Conservation (phyloP, 257 asterid species). For the Fraxinus americana region DNA sequence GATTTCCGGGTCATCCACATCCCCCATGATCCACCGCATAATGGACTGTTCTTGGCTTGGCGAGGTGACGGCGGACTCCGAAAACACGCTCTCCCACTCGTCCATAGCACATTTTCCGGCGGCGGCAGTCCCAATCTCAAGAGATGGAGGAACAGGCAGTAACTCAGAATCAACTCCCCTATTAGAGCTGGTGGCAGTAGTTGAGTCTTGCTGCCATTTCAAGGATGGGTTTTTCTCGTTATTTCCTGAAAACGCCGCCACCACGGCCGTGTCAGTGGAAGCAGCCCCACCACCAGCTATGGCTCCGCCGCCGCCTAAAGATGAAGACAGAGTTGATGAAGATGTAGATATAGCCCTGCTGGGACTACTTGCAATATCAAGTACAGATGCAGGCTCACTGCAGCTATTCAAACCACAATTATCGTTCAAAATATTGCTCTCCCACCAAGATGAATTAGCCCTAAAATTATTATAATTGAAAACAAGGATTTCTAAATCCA, state of each 20-base stretch:
- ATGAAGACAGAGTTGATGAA: conserved; percentile 57
- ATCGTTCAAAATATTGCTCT: conserved; percentile 5
- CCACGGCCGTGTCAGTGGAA: conserved; percentile 41
- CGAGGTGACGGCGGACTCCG: conserved; percentile 46
- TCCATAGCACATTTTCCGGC: conserved; percentile 46
- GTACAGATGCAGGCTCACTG: conserved; percentile 55
- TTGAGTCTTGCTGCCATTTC: conserved; percentile 55
- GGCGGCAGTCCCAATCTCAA: conserved; percentile 29
- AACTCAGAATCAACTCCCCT: conserved; percentile 45
- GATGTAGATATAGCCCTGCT: conserved; percentile 39
- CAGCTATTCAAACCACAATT: conserved; percentile 18
- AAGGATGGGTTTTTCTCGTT: conserved; percentile 46
- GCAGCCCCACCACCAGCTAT: conserved; percentile 39
- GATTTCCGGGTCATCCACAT: conserved; percentile 56
- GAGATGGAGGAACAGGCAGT: conserved; percentile 43
- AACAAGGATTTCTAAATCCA: conserved; percentile 31
- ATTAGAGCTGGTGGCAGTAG: conserved; percentile 54
- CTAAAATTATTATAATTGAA: conserved; percentile 1
- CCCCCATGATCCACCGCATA: conserved; percentile 64
- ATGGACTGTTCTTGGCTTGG: conserved; percentile 53
- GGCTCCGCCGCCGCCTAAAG: conserved; percentile 37
- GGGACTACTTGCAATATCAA: conserved; percentile 53
- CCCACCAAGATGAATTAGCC: not conserved
- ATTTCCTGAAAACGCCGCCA: conserved; percentile 55
- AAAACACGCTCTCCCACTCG: conserved; percentile 58